Evolutionary conservation across 768 basidiomycete species (phyloP).

Genomic region (Multifurca ochricompacta): DNA sequence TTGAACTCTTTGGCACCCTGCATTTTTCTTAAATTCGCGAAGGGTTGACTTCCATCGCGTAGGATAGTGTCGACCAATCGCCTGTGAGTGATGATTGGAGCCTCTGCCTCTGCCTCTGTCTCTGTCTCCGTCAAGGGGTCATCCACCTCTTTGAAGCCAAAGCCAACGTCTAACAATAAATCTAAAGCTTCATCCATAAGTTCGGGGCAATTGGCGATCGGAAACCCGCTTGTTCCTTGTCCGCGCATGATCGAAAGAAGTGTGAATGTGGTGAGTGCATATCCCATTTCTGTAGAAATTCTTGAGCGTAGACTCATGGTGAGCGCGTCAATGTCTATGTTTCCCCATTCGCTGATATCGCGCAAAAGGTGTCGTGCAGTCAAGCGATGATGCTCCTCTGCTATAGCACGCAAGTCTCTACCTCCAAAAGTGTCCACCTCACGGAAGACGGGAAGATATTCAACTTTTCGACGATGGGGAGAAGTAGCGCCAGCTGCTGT

Average conservation of each 20-base stretch:
- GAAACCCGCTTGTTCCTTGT: slow-evolving; percentile 61
- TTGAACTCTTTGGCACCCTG: slow-evolving; percentile 45
- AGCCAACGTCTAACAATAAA: slow-evolving; percentile 75
- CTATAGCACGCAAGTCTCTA: slow-evolving; percentile 62
- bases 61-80: slow-evolving; percentile 52
- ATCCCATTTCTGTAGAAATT: slow-evolving; percentile 76
- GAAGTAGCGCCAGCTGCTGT: background rate
- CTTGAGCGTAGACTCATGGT: slow-evolving; percentile 89
- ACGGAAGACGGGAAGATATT: slow-evolving; percentile 76
- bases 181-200: slow-evolving; percentile 84
- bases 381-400: slow-evolving; percentile 47
- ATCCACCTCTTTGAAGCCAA: slow-evolving; percentile 40
- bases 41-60: slow-evolving; percentile 51
- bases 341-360: slow-evolving; percentile 79
- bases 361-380: slow-evolving; percentile 49
- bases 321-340: slow-evolving; percentile 85
- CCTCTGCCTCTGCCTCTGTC: no score
- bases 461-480: slow-evolving; percentile 68
- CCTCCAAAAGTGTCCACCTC: slow-evolving; percentile 74
- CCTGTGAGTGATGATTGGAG: slow-evolving; percentile 50
- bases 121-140: slow-evolving; percentile 6
- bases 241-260: slow-evolving; percentile 74
- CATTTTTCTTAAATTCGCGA: slow-evolving; percentile 44
- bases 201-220: slow-evolving; percentile 67
- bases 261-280: slow-evolving; percentile 81